Base-by-base conservation (phyloP, 768 basidiomycete genomes). In the Cubamyces lactineus region DNA sequence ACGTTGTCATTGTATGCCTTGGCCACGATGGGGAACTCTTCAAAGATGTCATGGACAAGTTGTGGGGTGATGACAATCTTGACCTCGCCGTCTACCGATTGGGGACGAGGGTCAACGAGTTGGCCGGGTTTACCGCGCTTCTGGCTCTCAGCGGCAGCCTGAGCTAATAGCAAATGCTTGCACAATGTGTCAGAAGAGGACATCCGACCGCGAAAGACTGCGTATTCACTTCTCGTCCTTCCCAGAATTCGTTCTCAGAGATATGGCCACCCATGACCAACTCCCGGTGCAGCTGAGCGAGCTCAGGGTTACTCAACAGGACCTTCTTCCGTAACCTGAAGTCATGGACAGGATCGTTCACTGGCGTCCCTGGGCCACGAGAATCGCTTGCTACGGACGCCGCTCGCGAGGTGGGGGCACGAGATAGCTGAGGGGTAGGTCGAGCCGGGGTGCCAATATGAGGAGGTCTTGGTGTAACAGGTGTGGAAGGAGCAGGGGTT, bases 181-280 rank as follows among this genome's bases (percentile, higher is more conserved):
- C 62, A 39, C 66, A 61, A 53, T 69, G 69, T 12, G 71, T 72
- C 59, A 76, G 66, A 69, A 61, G 24, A 38, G 24, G 46, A 40
- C 66, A 56, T 52, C 39, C 47, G 50, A 57, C 62, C 50, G 57
- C 58, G 57, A 62, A 65, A 47, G 49, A 21, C 45, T 26, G 26
- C 52, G 63, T 48, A 69, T 71, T 55, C 71, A 97, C 94, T 84
- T 97, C 91, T 70, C 97, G 82, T 34, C 94, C 94, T 63, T 95
- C 94, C 97, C 97, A 98, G 73, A 98, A 99, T 67, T 99, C 97
- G 0, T 86, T 84, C 74, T 98, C 96, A 1, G 89, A 89, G 30
- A 99, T 90, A 65, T 92, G 88, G 11, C 88, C 86, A 28, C 80
- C 80, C 74, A 92, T 85, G 48, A 98, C 97, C 62, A 98, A 84